Conservation (phyloP, 2,329 filamentous ascomycete genomes). For the Davidsoniella eucalypti region DNA sequence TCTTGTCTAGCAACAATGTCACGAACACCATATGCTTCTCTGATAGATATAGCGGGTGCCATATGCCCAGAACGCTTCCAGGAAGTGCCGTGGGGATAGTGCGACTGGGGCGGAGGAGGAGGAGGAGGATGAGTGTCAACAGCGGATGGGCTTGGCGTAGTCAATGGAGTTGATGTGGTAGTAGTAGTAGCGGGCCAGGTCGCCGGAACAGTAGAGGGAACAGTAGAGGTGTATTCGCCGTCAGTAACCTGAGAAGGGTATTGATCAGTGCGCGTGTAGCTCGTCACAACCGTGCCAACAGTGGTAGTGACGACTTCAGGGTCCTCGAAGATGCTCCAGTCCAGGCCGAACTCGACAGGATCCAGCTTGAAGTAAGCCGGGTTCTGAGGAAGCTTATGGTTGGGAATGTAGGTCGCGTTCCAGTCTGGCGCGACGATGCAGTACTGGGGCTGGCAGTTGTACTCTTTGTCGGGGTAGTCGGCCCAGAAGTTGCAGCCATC, state of each 20-base stretch:
- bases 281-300: slow-evolving; percentile 21
- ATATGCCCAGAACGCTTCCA: too few relatives aligned
- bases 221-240: too few relatives aligned
- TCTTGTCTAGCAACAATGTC: too few relatives aligned
- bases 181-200: slow-evolving; percentile 1
- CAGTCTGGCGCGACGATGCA: slow-evolving; percentile 28
- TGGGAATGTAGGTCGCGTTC: slow-evolving; percentile 12
- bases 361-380: slow-evolving; percentile 49
- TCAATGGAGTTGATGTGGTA: neutral
- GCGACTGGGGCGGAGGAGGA: neutral
- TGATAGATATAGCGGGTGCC: too few relatives aligned
- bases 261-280: slow-evolving; percentile 36
- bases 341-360: slow-evolving; percentile 43
- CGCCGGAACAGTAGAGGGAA: neutral
- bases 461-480: slow-evolving; percentile 28
- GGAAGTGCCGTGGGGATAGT: too few relatives aligned
- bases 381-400: slow-evolving; percentile 15
- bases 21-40: too few relatives aligned
- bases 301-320: slow-evolving; percentile 24
- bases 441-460: slow-evolving; percentile 27
- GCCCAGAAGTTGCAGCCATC: slow-evolving; percentile 33
- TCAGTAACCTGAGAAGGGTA: slow-evolving; percentile 30
- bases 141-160: neutral
- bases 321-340: slow-evolving; percentile 42
- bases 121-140: neutral